Evolutionary conservation across 2,329 filamentous ascomycete genomes (phyloP), one percentile per base, ranked within the genome.

Genomic region (Pseudogymnoascus sp.): DNA sequence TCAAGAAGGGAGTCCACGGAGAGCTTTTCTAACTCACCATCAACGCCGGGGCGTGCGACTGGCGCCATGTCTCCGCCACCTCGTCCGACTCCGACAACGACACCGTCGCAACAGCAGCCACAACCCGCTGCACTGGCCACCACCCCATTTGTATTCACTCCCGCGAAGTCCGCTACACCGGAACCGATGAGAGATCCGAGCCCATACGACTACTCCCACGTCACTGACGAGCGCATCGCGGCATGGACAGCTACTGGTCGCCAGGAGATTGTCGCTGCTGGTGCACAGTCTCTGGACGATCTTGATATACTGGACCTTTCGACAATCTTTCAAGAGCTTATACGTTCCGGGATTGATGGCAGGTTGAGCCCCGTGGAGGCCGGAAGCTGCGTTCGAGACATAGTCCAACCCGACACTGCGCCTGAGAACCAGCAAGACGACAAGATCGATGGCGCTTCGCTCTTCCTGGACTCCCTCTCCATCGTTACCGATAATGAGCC

Each of bases 401-500:
- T 96, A 26, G 77, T 95, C 33, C 83, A 82, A 16, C 78, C 82
- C 62, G 79, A 83, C 65, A 74, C 77, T 63, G 75, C 78, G 1
- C 64, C 69, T 33, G 78, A 81, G 61, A 77, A 80, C 62, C 77
- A 80, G 66, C 76, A 80, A 63, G 78, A 80, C 19, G 72, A 78
- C 69, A 74, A 74, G 31, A 83, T 89, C 66, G 85, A 89, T 69
- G 77, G 85, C 3, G 82, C 85, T 61, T 85, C 85, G 3, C 78
- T 92, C 16, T 94, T 97, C 70, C 83, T 96, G 66, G 92, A 96
- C 74, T 90, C 86, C 0, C 77, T 97, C 37, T 90, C 90, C 2
- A 86, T 94, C 64, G 82, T 94, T 62, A 83, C 89, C 64, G 90
- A 95, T 61, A 80, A 84, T 4, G 73, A 72, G 2, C 72, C 78